Percentiles rank a stretch among this genome's conserved stretches.
These are phyloP conservation scores for Coprinopsis sp. DNA, from an alignment of 768 basidiomycete genomes.

Conservation along the genomic window DNA sequence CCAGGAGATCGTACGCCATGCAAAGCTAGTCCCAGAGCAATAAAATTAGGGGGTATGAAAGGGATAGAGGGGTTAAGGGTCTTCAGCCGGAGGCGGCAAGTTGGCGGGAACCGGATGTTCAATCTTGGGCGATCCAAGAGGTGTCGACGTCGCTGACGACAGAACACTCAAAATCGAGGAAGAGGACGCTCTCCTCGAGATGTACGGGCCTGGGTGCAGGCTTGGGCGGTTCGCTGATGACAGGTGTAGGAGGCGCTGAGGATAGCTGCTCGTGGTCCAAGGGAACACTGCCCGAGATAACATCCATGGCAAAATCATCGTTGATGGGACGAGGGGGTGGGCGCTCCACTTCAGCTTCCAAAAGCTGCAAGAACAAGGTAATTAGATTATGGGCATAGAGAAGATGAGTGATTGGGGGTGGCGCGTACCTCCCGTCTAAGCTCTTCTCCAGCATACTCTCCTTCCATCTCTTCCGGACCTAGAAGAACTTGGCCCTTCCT, in stretches of 20 bases:
- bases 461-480: conserved; percentile 83
- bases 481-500: conserved; percentile 81
- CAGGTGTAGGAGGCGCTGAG: conserved; percentile 24
- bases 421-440: conserved; percentile 67
- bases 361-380: conserved; percentile 51
- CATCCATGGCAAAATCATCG: conserved; percentile 54
- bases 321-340: conserved; percentile 70
- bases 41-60: not conserved
- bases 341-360: conserved; percentile 83
- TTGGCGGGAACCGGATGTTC: too few relatives aligned
- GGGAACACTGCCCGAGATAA: conserved; percentile 17
- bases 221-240: conserved; percentile 20
- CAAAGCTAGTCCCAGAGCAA: not conserved
- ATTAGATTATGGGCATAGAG: conserved; percentile 1
- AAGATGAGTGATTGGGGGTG: not conserved
- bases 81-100: conserved; percentile 13
- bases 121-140: conserved; percentile 12
- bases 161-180: conserved; percentile 37
- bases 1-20: not conserved
- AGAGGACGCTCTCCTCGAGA: conserved; percentile 53
- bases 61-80: conserved; percentile 15
- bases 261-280: conserved; percentile 5
- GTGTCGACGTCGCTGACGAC: conserved; percentile 26
- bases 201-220: conserved; percentile 54
- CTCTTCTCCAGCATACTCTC: conserved; percentile 85